phyloP scores from a whole-genome alignment of 805 yeast species.

The Sungouiella thailandica region DNA sequence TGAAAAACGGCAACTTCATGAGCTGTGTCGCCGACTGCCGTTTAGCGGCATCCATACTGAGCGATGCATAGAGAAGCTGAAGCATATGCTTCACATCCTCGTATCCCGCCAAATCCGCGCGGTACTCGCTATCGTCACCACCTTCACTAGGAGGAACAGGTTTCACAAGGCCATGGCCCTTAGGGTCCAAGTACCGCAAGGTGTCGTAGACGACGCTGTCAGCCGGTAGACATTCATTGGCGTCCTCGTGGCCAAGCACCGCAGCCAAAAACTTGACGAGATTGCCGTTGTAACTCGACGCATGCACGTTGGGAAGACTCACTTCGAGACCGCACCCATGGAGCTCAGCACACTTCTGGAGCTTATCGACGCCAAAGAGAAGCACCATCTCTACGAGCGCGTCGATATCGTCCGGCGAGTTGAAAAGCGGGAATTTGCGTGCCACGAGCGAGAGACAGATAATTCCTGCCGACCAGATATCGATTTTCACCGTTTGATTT shows the following conservation, averaged over 20 bases:
- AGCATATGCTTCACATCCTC: conserved; percentile 44
- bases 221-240: conserved; percentile 57
- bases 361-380: conserved; percentile 68
- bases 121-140: conserved; percentile 8
- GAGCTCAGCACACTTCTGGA: conserved; percentile 71
- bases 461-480: conserved; percentile 91
- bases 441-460: conserved; percentile 73
- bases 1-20: conserved; percentile 55
- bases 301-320: conserved; percentile 15
- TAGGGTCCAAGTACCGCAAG: conserved; percentile 42
- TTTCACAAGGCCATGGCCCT: conserved; percentile 29
- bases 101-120: conserved; percentile 23
- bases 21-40: conserved; percentile 56
- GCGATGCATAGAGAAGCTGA: conserved; percentile 52
- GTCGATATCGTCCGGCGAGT: conserved; percentile 89
- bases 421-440: conserved; percentile 87
- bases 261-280: conserved; percentile 25
- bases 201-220: conserved; percentile 73
- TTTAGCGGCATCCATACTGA: conserved; percentile 53
- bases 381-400: conserved; percentile 81
- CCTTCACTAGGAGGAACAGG: conserved; percentile 17
- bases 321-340: conserved; percentile 87
- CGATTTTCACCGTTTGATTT: conserved; percentile 75
- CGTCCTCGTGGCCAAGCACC: conserved; percentile 38
- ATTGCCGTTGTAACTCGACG: conserved; percentile 25